Conservation (phyloP, 2,329 filamentous ascomycete genomes). For the Fusarium mangiferae region DNA sequence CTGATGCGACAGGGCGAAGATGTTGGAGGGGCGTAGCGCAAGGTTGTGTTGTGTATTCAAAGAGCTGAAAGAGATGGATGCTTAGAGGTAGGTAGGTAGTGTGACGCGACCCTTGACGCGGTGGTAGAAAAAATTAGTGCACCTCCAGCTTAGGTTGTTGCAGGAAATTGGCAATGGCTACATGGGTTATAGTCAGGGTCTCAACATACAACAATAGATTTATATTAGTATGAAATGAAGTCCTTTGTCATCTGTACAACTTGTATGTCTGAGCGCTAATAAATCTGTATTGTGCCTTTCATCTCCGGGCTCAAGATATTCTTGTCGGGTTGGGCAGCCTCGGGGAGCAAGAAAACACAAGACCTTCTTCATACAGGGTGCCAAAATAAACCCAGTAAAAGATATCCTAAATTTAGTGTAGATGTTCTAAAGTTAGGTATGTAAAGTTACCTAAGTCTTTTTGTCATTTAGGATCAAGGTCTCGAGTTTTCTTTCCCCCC, state of each 20-base stretch:
- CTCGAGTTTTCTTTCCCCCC: too few relatives aligned
- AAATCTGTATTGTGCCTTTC: neutral
- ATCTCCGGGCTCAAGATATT: neutral
- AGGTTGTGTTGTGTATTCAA: conserved; percentile 26
- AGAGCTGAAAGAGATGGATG: conserved; percentile 16
- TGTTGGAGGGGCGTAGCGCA: conserved; percentile 34
- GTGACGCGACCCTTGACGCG: conserved; percentile 33
- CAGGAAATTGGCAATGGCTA: neutral
- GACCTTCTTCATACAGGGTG: too few relatives aligned
- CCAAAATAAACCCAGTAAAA: too few relatives aligned
- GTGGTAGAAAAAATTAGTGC: conserved; percentile 12
- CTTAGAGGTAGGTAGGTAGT: conserved; percentile 34
- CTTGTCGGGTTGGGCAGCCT: neutral
- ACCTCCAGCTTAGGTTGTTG: neutral
- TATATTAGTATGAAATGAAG: neutral
- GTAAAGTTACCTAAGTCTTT: too few relatives aligned
- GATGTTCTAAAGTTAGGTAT: too few relatives aligned
- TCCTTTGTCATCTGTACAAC: neutral
- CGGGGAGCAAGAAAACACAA: too few relatives aligned
- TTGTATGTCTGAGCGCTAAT: neutral
- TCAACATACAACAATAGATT: neutral
- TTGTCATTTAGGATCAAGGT: too few relatives aligned
- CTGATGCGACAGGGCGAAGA: conserved; percentile 9
- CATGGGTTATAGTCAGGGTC: neutral
- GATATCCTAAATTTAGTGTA: too few relatives aligned